These are phyloP conservation scores for Scenedesmus sp. DNA, from an alignment of 163 green algal species.

Conservation along the genomic window DNA sequence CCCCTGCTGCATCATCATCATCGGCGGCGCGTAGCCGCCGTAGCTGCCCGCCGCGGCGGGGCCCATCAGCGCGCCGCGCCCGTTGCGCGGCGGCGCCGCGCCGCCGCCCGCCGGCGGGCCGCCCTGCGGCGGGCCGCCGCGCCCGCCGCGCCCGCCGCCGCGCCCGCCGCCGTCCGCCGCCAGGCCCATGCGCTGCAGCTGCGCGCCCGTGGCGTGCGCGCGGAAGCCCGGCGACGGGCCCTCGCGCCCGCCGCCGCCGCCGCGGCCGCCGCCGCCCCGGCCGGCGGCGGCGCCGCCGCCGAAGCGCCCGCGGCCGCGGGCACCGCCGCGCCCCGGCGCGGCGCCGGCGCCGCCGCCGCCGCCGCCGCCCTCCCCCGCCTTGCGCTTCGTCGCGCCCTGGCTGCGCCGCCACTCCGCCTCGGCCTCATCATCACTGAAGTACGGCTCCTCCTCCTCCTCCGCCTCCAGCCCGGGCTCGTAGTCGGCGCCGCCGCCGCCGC, in stretches of 20 bases:
- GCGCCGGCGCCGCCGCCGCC: slow-evolving; percentile 15
- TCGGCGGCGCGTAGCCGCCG: no score
- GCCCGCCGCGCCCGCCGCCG: neutral
- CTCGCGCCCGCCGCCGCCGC: neutral
- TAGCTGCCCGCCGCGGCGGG: no score
- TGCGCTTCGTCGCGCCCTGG: slow-evolving; percentile 31
- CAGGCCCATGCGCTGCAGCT: slow-evolving; percentile 17
- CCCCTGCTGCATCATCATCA: slow-evolving; percentile 2
- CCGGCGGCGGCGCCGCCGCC: neutral
- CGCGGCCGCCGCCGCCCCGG: neutral
- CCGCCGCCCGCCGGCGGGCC: neutral
- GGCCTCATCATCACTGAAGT: slow-evolving; percentile 61
- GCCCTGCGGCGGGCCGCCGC: neutral
- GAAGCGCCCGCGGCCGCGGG: neutral
- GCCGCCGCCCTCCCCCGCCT: neutral
- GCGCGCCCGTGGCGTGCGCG: slow-evolving; percentile 27
- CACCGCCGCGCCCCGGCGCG: neutral
- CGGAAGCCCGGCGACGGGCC: neutral
- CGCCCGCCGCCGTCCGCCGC: slow-evolving; percentile 5
- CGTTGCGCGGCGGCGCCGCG: no score
- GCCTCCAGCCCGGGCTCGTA: slow-evolving; percentile 40
- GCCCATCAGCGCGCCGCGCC: no score
- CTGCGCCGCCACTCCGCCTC: slow-evolving; percentile 54
- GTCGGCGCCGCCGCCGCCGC: slow-evolving; percentile 8
- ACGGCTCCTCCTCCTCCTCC: slow-evolving; percentile 56